A percentile compares a stretch with the other conserved stretches of the same genome.
Conservation (phyloP, 768 basidiomycete species). For the Steccherinum ochraceum region DNA sequence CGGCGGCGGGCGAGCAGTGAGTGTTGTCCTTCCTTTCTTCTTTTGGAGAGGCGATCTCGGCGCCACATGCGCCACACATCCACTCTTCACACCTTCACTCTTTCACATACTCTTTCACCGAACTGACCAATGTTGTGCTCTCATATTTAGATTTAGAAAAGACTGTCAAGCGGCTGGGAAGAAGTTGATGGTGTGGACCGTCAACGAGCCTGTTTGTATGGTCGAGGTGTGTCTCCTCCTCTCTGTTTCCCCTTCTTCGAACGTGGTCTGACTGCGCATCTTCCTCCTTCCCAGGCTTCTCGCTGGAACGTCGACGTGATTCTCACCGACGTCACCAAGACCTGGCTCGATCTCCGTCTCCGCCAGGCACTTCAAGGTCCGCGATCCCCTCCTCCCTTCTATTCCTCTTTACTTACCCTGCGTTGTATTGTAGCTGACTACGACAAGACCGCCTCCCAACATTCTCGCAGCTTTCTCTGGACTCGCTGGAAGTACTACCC, state of each 20-base stretch:
- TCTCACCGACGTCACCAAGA: slow-evolving; percentile 37
- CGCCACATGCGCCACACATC: not conserved
- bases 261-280: not conserved
- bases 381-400: not conserved
- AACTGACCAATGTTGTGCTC: not conserved
- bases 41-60: not conserved
- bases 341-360: slow-evolving; percentile 33
- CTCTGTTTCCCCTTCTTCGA: not conserved
- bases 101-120: no score
- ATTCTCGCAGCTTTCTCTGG: slow-evolving; percentile 71
- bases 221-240: slow-evolving; percentile 61
- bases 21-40: slow-evolving; percentile 5
- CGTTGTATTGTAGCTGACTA: slow-evolving; percentile 46
- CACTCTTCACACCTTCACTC: no score
- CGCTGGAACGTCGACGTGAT: slow-evolving; percentile 39
- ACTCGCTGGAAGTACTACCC: slow-evolving; percentile 57
- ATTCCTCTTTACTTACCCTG: not conserved
- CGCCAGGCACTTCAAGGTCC: slow-evolving; percentile 25
- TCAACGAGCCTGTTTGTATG: slow-evolving; percentile 85
- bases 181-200: slow-evolving; percentile 92
- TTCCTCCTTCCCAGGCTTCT: slow-evolving; percentile 50
- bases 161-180: slow-evolving; percentile 80
- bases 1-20: slow-evolving; percentile 67
- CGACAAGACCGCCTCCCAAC: slow-evolving; percentile 52
- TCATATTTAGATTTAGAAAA: slow-evolving; percentile 54